Evolutionary conservation across 306 rosid species (phyloP).

Genomic region (Quercus gilva): DNA sequence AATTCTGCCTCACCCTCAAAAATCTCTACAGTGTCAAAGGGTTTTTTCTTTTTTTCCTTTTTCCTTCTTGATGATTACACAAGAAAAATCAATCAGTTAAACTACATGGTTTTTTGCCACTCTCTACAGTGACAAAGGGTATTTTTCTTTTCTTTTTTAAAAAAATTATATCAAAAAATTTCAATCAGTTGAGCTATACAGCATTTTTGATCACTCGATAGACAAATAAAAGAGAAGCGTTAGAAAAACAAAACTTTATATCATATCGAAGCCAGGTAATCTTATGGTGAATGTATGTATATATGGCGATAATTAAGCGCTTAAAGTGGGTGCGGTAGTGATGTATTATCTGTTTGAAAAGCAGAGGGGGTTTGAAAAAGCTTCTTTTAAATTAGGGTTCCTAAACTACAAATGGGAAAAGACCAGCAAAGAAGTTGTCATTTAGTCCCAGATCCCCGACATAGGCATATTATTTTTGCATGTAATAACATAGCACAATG

Average conservation of each 20-base stretch:
- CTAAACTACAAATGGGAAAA: slow-evolving; percentile 31
- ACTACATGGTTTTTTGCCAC: too few relatives aligned
- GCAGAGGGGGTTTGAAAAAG: slow-evolving; percentile 20
- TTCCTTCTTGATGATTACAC: too few relatives aligned
- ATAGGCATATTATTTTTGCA: slow-evolving; percentile 42
- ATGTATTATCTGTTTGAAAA: slow-evolving; percentile 6
- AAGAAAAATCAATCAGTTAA: too few relatives aligned
- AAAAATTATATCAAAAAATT: fast-evolving
- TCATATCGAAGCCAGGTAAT: neutral
- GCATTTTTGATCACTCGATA: too few relatives aligned
- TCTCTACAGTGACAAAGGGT: too few relatives aligned
- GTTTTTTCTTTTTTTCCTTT: too few relatives aligned
- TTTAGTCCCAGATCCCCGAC: slow-evolving; percentile 63
- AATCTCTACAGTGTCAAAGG: neutral
- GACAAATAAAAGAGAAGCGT: neutral
- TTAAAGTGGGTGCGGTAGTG: neutral
- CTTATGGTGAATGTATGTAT: neutral
- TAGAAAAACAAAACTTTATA: neutral
- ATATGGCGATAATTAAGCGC: neutral
- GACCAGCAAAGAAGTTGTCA: slow-evolving; percentile 42
- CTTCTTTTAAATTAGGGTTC: slow-evolving; percentile 28
- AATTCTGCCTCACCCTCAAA: slow-evolving; percentile 16
- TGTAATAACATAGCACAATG: slow-evolving; percentile 23
- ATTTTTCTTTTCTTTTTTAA: too few relatives aligned
- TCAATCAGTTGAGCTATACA: too few relatives aligned